phyloP scores from a whole-genome alignment of 2,329 filamentous ascomycete species.

The Blastomyces silverae region DNA sequence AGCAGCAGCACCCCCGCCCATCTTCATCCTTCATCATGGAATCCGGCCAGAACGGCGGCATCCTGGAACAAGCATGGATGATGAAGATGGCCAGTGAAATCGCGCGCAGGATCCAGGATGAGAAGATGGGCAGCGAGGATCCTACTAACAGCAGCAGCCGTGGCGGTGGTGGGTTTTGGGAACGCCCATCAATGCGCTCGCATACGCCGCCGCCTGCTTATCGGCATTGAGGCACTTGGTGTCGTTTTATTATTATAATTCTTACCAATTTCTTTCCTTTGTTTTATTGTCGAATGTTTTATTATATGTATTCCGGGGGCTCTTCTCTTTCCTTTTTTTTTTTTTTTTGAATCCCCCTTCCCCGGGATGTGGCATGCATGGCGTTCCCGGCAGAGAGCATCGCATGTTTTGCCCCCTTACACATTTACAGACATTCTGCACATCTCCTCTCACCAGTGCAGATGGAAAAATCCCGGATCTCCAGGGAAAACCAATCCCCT shows the following conservation, averaged over 20 bases:
- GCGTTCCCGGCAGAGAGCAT: neutral
- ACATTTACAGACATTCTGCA: neutral
- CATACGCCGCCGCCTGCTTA: constrained; percentile 42
- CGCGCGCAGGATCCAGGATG: constrained; percentile 73
- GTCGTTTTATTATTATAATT: neutral
- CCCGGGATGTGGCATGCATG: too few species aligned
- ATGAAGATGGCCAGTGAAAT: constrained; percentile 84
- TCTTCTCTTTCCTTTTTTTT: neutral
- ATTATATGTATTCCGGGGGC: too few species aligned
- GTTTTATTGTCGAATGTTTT: neutral
- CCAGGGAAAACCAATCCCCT: neutral
- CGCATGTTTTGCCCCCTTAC: neutral
- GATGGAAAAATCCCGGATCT: neutral
- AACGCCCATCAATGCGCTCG: constrained; percentile 31
- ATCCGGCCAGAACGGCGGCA: constrained; percentile 25
- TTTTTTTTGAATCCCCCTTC: neutral
- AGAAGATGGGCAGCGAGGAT: constrained; percentile 52
- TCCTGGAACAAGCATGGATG: constrained; percentile 44
- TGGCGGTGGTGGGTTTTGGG: constrained; percentile 36
- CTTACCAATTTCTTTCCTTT: too few species aligned
- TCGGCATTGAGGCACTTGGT: constrained; percentile 30
- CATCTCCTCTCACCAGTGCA: neutral
- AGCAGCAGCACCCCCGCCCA: constrained; percentile 1
- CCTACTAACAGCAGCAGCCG: constrained; percentile 22
- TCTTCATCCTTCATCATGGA: constrained; percentile 15